Conservation (phyloP, 2,329 filamentous ascomycete species). For the Helotiales sp. region DNA sequence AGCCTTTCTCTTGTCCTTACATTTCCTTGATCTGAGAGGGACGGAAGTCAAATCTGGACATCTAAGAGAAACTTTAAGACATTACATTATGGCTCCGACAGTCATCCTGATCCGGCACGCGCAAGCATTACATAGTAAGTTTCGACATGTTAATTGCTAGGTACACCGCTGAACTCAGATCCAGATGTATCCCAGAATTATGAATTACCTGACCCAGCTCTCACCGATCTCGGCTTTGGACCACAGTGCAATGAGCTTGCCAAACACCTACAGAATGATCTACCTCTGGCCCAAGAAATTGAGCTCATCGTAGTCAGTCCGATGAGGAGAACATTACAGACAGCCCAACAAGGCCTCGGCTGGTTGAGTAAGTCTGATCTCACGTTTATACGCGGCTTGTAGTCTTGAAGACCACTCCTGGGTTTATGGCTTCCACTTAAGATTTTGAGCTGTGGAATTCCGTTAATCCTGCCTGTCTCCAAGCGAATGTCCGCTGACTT, state of each 20-base stretch:
- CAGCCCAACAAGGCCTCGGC: constrained; percentile 26
- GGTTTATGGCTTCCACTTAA: not conserved
- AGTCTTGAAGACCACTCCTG: not conserved
- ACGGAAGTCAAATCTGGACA: too few relatives aligned
- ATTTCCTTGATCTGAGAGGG: too few relatives aligned
- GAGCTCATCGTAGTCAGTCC: constrained; percentile 36
- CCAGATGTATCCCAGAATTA: constrained; percentile 34
- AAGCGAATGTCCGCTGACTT: too few relatives aligned
- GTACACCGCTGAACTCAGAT: constrained; percentile 5
- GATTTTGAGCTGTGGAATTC: too few relatives aligned
- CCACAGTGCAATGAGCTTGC: constrained; percentile 28
- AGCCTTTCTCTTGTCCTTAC: not conserved
- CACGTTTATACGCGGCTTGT: too few relatives aligned
- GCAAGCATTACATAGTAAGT: constrained; percentile 42
- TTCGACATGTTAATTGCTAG: not conserved
- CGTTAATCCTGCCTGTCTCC: too few relatives aligned
- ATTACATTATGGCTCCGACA: constrained; percentile 38
- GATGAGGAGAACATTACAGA: constrained; percentile 31
- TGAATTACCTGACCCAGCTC: constrained; percentile 25
- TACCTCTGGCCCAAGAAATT: constrained; percentile 32
- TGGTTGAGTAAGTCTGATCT: constrained; percentile 28
- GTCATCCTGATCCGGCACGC: constrained; percentile 45
- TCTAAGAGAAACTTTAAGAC: not conserved
- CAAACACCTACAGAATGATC: constrained; percentile 24
- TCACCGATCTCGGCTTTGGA: constrained; percentile 28